A percentile compares a stretch with the other conserved stretches of the same genome.
Conservation (phyloP, 768 basidiomycete genomes). For the Rubroboletus pulcherrimus region DNA sequence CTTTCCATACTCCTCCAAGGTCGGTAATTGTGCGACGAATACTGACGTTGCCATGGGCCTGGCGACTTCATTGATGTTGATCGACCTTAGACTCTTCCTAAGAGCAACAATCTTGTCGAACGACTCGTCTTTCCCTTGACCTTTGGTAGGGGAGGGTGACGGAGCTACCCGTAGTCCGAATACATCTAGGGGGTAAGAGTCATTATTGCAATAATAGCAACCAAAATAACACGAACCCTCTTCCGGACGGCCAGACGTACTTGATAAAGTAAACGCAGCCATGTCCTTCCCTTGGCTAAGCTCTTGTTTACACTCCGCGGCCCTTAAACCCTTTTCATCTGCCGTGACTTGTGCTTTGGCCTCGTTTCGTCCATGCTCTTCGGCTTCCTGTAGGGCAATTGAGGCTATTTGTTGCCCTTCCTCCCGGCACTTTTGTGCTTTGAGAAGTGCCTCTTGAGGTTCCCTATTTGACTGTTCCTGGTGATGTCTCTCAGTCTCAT, state of each 20-base stretch:
- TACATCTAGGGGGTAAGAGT: slow-evolving; percentile 44
- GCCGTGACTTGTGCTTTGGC: background rate
- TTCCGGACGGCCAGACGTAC: slow-evolving; percentile 1
- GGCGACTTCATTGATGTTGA: slow-evolving; percentile 55
- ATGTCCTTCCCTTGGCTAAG: background rate
- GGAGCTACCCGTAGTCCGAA: slow-evolving; percentile 47
- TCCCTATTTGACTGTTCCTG: slow-evolving; percentile 13
- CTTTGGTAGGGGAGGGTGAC: slow-evolving; percentile 30
- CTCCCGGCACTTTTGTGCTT: background rate
- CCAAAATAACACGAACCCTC: slow-evolving; percentile 23
- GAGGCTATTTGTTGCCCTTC: background rate
- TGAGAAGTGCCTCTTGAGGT: background rate
- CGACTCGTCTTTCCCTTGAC: slow-evolving; percentile 42
- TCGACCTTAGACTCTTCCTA: slow-evolving; percentile 56
- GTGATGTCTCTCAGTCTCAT: slow-evolving; percentile 28
- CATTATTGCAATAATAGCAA: background rate
- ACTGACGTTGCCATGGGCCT: slow-evolving; percentile 37
- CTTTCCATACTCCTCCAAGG: slow-evolving; percentile 41
- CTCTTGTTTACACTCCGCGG: background rate
- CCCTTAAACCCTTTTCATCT: background rate
- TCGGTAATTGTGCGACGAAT: slow-evolving; percentile 47
- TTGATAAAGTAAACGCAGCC: background rate
- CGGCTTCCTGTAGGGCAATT: background rate
- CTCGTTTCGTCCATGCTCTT: background rate
- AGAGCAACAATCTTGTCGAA: slow-evolving; percentile 49